A percentile compares a stretch with the other conserved stretches of the same genome.
phyloP scores from a whole-genome alignment of 805 yeast species.

The Candida caryicola region DNA sequence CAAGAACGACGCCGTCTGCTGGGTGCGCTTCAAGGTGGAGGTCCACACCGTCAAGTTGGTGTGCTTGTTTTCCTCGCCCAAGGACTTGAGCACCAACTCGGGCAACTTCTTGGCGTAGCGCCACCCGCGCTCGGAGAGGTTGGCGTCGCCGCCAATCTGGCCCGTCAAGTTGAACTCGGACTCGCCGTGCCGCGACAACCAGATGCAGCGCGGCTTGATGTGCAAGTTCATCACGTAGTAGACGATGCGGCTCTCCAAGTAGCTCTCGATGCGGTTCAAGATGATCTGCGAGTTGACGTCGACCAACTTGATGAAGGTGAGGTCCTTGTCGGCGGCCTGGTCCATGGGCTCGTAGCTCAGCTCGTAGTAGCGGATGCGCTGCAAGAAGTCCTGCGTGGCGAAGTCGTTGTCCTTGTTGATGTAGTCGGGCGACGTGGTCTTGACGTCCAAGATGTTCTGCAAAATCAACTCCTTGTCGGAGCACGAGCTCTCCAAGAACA shows the following conservation, averaged over 20 bases:
- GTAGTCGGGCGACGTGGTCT: slow-evolving; percentile 84
- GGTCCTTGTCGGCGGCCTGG: slow-evolving; percentile 49
- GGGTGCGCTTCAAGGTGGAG: slow-evolving; percentile 85
- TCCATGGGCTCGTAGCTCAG: slow-evolving; percentile 75
- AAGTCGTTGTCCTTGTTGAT: slow-evolving; percentile 61
- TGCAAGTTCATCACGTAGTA: slow-evolving; percentile 95
- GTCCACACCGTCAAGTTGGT: slow-evolving; percentile 87
- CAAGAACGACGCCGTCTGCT: slow-evolving; percentile 82
- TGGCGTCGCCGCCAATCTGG: slow-evolving; percentile 93
- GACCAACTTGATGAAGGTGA: slow-evolving; percentile 83
- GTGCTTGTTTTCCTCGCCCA: slow-evolving; percentile 53
- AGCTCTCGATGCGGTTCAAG: slow-evolving; percentile 81
- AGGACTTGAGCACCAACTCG: slow-evolving; percentile 62
- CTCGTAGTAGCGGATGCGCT: slow-evolving; percentile 73
- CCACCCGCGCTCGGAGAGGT: slow-evolving; percentile 78
- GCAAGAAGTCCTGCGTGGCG: slow-evolving; percentile 69
- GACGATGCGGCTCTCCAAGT: slow-evolving; percentile 87
- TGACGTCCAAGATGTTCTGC: slow-evolving; percentile 82
- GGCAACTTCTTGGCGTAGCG: slow-evolving; percentile 82
- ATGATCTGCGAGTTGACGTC: slow-evolving; percentile 87
- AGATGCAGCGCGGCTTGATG: slow-evolving; percentile 85
- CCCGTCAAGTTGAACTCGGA: slow-evolving; percentile 89
- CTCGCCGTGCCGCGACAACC: slow-evolving; percentile 96
- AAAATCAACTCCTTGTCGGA: slow-evolving; percentile 74
- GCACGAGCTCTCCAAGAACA: slow-evolving; percentile 91